Evolutionary conservation across 2,329 filamentous ascomycete genomes (phyloP), one percentile per base, ranked within the genome.

Genomic region (Passalora sequoiae): DNA sequence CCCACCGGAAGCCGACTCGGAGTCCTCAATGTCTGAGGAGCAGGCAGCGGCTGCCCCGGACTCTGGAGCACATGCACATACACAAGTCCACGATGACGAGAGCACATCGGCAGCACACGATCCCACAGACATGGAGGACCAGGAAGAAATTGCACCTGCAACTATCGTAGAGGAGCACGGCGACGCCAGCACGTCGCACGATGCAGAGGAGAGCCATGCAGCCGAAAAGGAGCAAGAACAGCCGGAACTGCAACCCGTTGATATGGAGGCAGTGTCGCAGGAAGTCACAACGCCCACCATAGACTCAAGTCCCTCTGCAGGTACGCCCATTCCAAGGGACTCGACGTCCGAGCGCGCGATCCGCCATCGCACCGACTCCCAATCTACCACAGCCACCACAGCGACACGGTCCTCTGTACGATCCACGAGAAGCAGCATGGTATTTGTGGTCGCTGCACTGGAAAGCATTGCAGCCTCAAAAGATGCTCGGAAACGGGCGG

Each of bases 381-480:
- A 76, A 50, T 80, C 78, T 13, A 80, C 78, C 2, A 74, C 54
- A n/a, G 57, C 59, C 3, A 71, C 72, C 27, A 67, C 66, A 22
- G 70, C 71, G 17, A 72, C 72, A 10, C 67, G 73, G 32, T 71
- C 73, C 60, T 59, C 60, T 10, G 47, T 53, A 13, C 38, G 55
- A 19, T 77, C 80, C 63, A 84, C 80, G 57, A 84, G 94, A 73
- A 94, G 84, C 76, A 97, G 92, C 56, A 83, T 94, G 60, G 89
- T 96, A 60, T 98, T 98, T 65, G 88, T 98, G 60, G 83, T 94
- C 61, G 89, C 86, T 61, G 91, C 92, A 28, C 72, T 98, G 63
- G 92, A 96, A 73, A 83, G 83, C 63, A 96, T 98, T 61, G 86
- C 86, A 47, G 78, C 83, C 43, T 94, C 89, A 35, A 94, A 91